A percentile compares a stretch with the other conserved stretches of the same genome.
Conservation (phyloP, 129 eudicot genomes). For the Erigeron canadensis region DNA sequence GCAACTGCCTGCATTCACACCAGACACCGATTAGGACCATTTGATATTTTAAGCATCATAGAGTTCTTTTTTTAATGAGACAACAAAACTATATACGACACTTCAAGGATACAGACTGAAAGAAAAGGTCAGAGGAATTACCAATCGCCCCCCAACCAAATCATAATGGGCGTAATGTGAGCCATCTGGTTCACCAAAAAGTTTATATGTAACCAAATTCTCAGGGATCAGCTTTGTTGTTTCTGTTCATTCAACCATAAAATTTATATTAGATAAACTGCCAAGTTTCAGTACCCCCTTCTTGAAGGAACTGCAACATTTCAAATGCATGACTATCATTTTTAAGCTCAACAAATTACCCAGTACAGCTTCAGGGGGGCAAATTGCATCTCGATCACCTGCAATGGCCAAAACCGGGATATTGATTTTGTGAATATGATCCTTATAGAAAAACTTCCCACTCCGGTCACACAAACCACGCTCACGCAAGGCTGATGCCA, state of each 20-base stretch:
- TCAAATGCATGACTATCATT: neutral
- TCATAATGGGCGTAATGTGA: slow-evolving; percentile 96
- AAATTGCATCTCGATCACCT: slow-evolving; percentile 84
- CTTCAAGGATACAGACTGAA: neutral
- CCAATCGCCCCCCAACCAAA: slow-evolving; percentile 87
- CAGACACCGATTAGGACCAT: neutral
- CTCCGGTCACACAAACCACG: slow-evolving; percentile 74
- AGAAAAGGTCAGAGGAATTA: slow-evolving; percentile 25
- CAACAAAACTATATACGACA: slow-evolving; percentile 17
- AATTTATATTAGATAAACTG: neutral
- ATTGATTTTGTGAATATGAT: slow-evolving; percentile 67
- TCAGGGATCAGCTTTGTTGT: slow-evolving; percentile 75
- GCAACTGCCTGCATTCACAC: slow-evolving; percentile 68
- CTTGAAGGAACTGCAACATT: neutral
- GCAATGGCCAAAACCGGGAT: slow-evolving; percentile 87
- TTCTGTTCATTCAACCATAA: slow-evolving; percentile 42
- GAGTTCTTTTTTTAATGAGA: neutral
- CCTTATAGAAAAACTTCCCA: slow-evolving; percentile 74
- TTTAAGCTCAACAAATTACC: slow-evolving; percentile 37
- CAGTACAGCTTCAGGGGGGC: slow-evolving; percentile 92
- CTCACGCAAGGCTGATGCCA: slow-evolving; percentile 71
- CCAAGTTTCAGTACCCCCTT: neutral
- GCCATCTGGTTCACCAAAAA: slow-evolving; percentile 78
- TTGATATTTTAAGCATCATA: neutral
- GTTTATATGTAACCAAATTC: slow-evolving; percentile 67